A percentile compares a stretch with the other conserved stretches of the same genome.
Evolutionary conservation across 768 basidiomycete species (phyloP).

Genomic region (Goffeauzyma gilvescens): DNA sequence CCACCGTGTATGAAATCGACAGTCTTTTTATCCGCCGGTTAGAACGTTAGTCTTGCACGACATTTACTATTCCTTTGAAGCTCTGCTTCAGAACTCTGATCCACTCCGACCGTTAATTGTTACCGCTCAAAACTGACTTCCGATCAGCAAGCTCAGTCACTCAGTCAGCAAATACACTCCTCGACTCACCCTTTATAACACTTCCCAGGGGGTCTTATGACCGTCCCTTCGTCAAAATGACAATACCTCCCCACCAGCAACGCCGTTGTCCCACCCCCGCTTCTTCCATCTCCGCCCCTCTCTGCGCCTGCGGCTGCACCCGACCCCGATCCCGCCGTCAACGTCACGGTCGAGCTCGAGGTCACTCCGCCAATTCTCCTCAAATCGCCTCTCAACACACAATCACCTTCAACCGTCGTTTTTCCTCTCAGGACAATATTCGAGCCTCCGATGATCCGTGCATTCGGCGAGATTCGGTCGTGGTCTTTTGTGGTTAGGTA

Average conservation of each 20-base stretch:
- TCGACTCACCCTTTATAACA: slow-evolving; percentile 34
- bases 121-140: too few species aligned
- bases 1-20: slow-evolving; percentile 24
- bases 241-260: slow-evolving; percentile 88
- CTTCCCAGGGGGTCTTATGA: slow-evolving; percentile 42
- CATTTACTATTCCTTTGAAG: too few species aligned
- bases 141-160: too few species aligned
- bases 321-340: background rate
- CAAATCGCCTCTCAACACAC: slow-evolving; percentile 84
- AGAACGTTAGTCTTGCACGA: too few species aligned
- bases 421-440: slow-evolving; percentile 96
- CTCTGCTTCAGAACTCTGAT: slow-evolving; percentile 42
- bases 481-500: slow-evolving; percentile 6
- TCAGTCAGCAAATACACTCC: background rate
- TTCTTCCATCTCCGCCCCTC: slow-evolving; percentile 36
- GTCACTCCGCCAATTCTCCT: background rate
- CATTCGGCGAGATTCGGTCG: slow-evolving; percentile 3
- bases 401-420: slow-evolving; percentile 75
- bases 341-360: too few species aligned
- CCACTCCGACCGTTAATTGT: background rate
- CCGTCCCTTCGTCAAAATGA: slow-evolving; percentile 67
- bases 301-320: slow-evolving; percentile 59
- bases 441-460: slow-evolving; percentile 45
- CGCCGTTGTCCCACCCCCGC: background rate
- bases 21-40: slow-evolving; percentile 73